These are phyloP conservation scores for Debaryomyces tyrocola DNA, from an alignment of 805 yeast genomes.

Conservation along the genomic window DNA sequence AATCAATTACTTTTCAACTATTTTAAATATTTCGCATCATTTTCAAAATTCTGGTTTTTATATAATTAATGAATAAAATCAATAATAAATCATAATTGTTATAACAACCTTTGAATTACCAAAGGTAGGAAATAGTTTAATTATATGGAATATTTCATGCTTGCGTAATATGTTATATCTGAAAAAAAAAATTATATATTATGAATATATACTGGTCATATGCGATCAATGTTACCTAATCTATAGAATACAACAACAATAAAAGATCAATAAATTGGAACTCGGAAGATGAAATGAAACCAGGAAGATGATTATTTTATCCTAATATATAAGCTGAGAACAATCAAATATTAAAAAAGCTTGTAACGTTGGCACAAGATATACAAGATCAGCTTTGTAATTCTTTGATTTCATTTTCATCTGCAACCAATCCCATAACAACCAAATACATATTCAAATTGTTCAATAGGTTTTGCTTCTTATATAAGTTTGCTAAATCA, in stretches of 20 bases:
- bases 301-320: neutral
- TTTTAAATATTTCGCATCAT: too few relatives aligned
- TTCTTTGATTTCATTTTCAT: constrained; percentile 85
- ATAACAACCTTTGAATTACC: too few relatives aligned
- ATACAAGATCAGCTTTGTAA: constrained; percentile 27
- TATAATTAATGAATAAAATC: too few relatives aligned
- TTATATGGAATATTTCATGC: too few relatives aligned
- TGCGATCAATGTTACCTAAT: neutral
- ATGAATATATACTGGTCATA: too few relatives aligned
- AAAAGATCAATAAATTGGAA: neutral
- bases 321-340: neutral
- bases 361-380: neutral
- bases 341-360: neutral
- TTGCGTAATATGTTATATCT: too few relatives aligned
- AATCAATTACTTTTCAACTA: too few relatives aligned
- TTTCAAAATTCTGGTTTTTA: too few relatives aligned
- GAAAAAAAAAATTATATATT: too few relatives aligned
- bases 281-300: too few relatives aligned
- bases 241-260: neutral
- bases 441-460: constrained; percentile 90
- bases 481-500: constrained; percentile 43
- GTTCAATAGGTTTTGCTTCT: constrained; percentile 60
- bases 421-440: constrained; percentile 94
- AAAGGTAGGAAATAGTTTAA: too few relatives aligned
- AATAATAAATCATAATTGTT: too few relatives aligned